Percentiles rank a stretch among this genome's conserved stretches.
phyloP scores from a whole-genome alignment of 352 stramenopile genomes.

The Pythium insidiosum region DNA sequence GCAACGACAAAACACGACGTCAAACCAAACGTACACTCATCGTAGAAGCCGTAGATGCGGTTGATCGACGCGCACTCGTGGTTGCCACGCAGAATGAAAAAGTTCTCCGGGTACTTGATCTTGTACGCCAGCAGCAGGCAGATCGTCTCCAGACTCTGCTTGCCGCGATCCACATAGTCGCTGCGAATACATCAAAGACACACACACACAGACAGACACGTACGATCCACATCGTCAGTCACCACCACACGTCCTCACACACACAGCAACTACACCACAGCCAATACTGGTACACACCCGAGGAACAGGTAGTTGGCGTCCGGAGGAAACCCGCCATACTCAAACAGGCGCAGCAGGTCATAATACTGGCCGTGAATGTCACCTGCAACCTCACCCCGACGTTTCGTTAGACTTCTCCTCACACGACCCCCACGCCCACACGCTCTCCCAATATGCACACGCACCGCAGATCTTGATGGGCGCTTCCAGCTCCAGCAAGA shows the following conservation, averaged over 20 bases:
- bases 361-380: constrained; percentile 96
- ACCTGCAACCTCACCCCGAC: constrained; percentile 21
- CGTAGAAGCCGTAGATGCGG: constrained; percentile 82
- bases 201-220: not conserved
- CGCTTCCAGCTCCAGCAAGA: constrained; percentile 93
- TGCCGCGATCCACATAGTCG: constrained; percentile 46
- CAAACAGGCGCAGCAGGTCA: constrained; percentile 94
- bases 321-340: constrained; percentile 72
- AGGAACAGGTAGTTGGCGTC: constrained; percentile 42
- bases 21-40: constrained; percentile 3
- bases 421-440: not conserved
- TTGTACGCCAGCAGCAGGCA: constrained; percentile 29
- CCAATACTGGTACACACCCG: constrained; percentile 21
- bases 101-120: constrained; percentile 32
- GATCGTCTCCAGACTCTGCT: constrained; percentile 26
- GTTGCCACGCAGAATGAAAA: constrained; percentile 54
- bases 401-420: not conserved
- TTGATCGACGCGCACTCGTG: constrained; percentile 95
- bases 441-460: no score
- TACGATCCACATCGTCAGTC: not conserved
- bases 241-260: not conserved
- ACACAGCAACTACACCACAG: not conserved
- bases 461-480: constrained; percentile 82
- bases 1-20: not conserved
- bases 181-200: constrained; percentile 1